Base-by-base conservation (phyloP, 805 yeast species). In the Lipomyces yamanashiensis region DNA sequence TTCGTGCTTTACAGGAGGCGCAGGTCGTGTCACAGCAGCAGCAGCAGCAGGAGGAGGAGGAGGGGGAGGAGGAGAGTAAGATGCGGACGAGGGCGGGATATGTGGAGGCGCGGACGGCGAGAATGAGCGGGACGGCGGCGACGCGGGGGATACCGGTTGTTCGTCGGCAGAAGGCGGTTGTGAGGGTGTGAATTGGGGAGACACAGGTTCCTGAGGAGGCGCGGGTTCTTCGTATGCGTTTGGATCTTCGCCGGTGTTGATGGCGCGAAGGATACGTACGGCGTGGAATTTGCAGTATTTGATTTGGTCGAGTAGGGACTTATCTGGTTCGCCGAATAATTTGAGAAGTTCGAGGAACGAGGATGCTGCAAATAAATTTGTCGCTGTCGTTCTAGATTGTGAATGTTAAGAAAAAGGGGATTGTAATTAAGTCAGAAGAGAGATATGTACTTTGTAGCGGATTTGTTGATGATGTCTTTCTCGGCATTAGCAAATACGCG, bases 241-340 rank as follows among this genome's bases (percentile, higher is more conserved):
- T 5, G 89, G 89, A 70, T 86, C 85, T 43, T 80, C 80, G 0
- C 85, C 86, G 7, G 73, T 72, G 63, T 78, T 81, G 44, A 79
- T 69, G 0, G 84, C 79, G 65, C 79, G 81, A 58, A 87, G 72
- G 34, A 87, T 86, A 44, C 89, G 75, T 7, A 84, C 81, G 15
- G 87, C 83, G 66, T 85, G 88, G 71, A 78, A 87, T 72, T 87
- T 87, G 15, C 89, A 84, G 68, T 83, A 88, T 71, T 84, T 85
- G 53, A 81, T 78, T 71, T 84, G 84, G 54, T 76, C 75, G 41
- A 69, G 58, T 2, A 74, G n/a, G 2, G 28, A 39, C 40, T 60
- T 33, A 50, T 66, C 69, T 3, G 63, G 58, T 12, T 56, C 63
- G 23, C 61, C 59, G 50, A 79, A 84, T 15, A 85, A 71, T 49